Evolutionary conservation across 306 rosid genomes (phyloP).

Genomic region (Corylus avellana): DNA sequence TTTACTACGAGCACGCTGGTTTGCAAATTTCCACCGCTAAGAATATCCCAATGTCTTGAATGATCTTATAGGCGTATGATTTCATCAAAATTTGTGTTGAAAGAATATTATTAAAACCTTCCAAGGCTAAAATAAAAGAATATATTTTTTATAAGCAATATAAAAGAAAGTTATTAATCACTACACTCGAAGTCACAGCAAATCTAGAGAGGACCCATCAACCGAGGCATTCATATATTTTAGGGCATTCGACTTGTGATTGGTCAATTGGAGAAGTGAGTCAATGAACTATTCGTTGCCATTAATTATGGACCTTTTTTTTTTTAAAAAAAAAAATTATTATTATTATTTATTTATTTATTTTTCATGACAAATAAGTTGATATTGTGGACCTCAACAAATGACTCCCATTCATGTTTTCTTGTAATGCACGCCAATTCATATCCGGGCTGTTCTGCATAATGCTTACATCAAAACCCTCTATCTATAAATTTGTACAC

Average conservation of each 20-base stretch:
- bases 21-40: no score
- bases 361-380: neutral
- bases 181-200: neutral
- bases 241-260: neutral
- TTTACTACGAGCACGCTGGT: no score
- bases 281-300: neutral
- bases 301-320: neutral
- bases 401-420: neutral
- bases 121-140: neutral
- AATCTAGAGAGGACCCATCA: constrained; percentile 3
- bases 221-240: neutral
- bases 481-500: no score
- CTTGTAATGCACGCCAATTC: constrained; percentile 8
- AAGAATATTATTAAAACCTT: neutral
- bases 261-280: neutral
- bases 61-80: neutral
- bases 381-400: neutral
- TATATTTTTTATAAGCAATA: no score
- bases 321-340: neutral
- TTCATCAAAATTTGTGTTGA: neutral
- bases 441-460: neutral
- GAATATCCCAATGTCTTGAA: neutral
- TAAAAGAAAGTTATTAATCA: neutral
- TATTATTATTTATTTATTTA: neutral
- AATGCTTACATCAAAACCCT: neutral